Percentiles rank a stretch among this genome's conserved stretches.
Conservation (phyloP, 1,139 yeast genomes). For the Yamadazyma blattariae region DNA sequence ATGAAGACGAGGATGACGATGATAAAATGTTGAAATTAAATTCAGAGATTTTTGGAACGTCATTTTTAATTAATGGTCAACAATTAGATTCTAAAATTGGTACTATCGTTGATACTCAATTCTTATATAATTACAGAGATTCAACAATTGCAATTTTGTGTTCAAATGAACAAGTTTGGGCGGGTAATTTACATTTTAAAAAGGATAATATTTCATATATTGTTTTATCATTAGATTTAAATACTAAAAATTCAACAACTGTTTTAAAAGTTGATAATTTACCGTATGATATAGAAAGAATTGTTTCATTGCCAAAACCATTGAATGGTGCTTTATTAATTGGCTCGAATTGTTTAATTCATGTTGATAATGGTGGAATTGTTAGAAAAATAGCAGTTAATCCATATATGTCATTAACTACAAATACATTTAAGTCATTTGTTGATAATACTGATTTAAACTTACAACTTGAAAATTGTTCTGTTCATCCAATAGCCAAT, state of each 20-base stretch:
- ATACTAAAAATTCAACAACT: conserved; percentile 61
- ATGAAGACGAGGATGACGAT: conserved; percentile 15
- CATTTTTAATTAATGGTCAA: conserved; percentile 57
- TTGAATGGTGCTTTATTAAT: conserved; percentile 68
- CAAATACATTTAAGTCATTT: conserved; percentile 47
- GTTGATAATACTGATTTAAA: conserved; percentile 53
- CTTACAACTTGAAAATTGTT: conserved; percentile 57
- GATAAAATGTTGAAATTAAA: conserved; percentile 3
- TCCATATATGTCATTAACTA: conserved; percentile 47
- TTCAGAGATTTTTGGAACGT: conserved; percentile 35
- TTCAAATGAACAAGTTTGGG: conserved; percentile 68
- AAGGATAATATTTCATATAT: conserved; percentile 65
- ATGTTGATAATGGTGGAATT: conserved; percentile 81
- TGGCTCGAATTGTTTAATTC: conserved; percentile 77
- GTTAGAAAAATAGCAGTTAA: conserved; percentile 67
- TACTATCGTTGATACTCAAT: conserved; percentile 62
- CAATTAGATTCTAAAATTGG: conserved; percentile 58
- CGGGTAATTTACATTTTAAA: conserved; percentile 60
- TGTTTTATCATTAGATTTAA: conserved; percentile 64
- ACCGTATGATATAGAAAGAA: conserved; percentile 71
- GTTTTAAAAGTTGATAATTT: conserved; percentile 61
- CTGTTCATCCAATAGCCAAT: conserved; percentile 44
- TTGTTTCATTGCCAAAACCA: conserved; percentile 65
- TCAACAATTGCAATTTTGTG: conserved; percentile 78
- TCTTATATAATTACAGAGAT: conserved; percentile 67